Evolutionary conservation across 495 filamentous ascomycete genomes (phyloP).

Genomic region (Penicillium mononematosum): DNA sequence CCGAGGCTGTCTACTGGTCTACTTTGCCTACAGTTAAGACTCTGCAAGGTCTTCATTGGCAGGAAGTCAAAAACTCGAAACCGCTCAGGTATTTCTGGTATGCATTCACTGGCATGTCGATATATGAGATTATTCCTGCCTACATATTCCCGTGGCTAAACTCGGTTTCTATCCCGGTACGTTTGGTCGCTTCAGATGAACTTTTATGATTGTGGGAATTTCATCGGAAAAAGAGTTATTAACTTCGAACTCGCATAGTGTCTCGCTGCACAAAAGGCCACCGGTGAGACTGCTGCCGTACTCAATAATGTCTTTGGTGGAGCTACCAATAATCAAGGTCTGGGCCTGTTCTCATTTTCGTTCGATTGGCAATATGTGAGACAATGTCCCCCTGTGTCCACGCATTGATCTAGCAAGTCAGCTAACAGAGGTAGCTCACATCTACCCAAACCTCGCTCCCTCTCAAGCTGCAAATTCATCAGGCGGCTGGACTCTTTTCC

Average conservation of each 20-base stretch:
- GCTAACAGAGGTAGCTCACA: constrained; percentile 29
- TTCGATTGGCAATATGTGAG: constrained; percentile 61
- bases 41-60: constrained; percentile 36
- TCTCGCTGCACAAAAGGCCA: constrained; percentile 40
- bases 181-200: constrained; percentile 1
- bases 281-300: constrained; percentile 26
- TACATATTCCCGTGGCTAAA: constrained; percentile 56
- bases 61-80: constrained; percentile 30
- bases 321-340: constrained; percentile 48
- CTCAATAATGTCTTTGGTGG: constrained; percentile 55
- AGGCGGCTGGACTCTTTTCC: constrained; percentile 13
- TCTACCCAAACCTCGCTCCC: constrained; percentile 37
- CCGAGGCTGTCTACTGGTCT: constrained; percentile 46
- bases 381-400: background rate
- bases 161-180: constrained; percentile 51
- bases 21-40: constrained; percentile 33
- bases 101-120: constrained; percentile 30
- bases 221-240: background rate
- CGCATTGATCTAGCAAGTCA: background rate
- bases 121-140: constrained; percentile 57
- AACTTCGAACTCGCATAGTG: constrained; percentile 33
- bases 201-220: background rate
- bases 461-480: constrained; percentile 25
- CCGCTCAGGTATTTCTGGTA: constrained; percentile 35
- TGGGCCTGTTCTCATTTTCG: constrained; percentile 47